A percentile compares a stretch with the other conserved stretches of the same genome.
Conservation (phyloP, 805 yeast species). For the Metschnikowia rubicola region DNA sequence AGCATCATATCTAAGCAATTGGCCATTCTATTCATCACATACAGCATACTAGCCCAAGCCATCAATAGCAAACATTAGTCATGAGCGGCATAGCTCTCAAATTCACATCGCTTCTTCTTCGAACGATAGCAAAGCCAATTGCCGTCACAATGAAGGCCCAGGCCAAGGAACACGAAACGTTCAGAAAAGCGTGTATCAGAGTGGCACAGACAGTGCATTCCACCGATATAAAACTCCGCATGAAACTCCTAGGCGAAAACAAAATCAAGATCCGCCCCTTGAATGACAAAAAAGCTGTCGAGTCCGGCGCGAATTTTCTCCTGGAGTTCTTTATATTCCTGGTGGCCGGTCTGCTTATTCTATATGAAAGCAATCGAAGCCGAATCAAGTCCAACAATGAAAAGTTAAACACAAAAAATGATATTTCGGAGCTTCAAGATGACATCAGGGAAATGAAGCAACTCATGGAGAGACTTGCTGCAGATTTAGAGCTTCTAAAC, state of each 20-base stretch:
- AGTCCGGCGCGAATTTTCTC: constrained; percentile 73
- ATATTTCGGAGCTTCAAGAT: constrained; percentile 63
- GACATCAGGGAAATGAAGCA: constrained; percentile 58
- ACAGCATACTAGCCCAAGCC: background rate
- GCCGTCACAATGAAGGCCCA: constrained; percentile 68
- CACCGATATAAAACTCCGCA: constrained; percentile 59
- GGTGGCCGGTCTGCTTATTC: constrained; percentile 73
- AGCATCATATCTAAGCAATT: too few species aligned
- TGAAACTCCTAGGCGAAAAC: constrained; percentile 54
- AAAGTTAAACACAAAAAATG: constrained; percentile 67
- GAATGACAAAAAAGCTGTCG: constrained; percentile 78
- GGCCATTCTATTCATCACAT: background rate
- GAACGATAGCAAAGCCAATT: constrained; percentile 78
- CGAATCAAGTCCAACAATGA: constrained; percentile 60
- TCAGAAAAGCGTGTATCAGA: constrained; percentile 58
- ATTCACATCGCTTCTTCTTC: constrained; percentile 62
- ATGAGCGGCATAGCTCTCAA: constrained; percentile 81
- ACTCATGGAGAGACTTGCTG: constrained; percentile 14
- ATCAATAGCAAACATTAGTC: background rate
- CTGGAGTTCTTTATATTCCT: constrained; percentile 75
- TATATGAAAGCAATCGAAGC: constrained; percentile 69
- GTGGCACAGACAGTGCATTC: constrained; percentile 72
- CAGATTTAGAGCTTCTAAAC: constrained; percentile 12
- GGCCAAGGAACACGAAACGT: constrained; percentile 67
- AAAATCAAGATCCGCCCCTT: constrained; percentile 65